Evolutionary conservation across 306 rosid genomes (phyloP).

Genomic region (Alnus rubra): DNA sequence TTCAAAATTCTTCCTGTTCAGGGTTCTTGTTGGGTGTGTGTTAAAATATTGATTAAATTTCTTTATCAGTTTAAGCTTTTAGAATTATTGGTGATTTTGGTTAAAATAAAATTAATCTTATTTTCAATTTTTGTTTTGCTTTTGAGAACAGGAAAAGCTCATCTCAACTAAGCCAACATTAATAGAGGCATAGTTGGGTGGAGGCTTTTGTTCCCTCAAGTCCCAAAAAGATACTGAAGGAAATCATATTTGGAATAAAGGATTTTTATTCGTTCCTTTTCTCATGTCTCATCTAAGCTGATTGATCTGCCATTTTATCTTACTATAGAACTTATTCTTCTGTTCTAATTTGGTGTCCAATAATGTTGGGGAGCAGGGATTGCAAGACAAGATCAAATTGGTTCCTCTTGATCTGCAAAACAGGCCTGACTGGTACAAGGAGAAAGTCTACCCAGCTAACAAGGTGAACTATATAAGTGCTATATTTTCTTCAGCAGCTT

Average conservation of each 20-base stretch:
- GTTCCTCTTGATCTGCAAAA: conserved; percentile 72
- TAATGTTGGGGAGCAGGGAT: conserved; percentile 51
- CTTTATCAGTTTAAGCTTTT: too few relatives aligned
- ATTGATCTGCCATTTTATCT: neutral
- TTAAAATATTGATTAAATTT: too few relatives aligned
- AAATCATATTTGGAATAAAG: neutral
- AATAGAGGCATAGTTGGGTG: neutral
- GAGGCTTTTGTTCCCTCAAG: neutral
- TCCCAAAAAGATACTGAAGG: neutral
- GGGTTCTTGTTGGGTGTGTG: conserved; percentile 2
- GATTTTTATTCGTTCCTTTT: neutral
- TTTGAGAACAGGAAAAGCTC: neutral
- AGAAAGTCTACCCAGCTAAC: conserved; percentile 71
- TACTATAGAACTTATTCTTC: neutral
- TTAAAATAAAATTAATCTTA: neutral
- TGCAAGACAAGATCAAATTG: conserved; percentile 65
- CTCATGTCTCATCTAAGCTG: neutral
- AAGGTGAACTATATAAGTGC: conserved; percentile 47
- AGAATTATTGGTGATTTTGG: neutral
- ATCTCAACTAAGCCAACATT: neutral
- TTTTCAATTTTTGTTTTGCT: neutral
- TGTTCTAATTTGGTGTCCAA: neutral
- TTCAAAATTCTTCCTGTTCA: neutral
- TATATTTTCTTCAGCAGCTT: neutral
- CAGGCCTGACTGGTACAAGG: conserved; percentile 88